phyloP scores from a whole-genome alignment of 768 basidiomycete species.

The Terana coerulea region DNA sequence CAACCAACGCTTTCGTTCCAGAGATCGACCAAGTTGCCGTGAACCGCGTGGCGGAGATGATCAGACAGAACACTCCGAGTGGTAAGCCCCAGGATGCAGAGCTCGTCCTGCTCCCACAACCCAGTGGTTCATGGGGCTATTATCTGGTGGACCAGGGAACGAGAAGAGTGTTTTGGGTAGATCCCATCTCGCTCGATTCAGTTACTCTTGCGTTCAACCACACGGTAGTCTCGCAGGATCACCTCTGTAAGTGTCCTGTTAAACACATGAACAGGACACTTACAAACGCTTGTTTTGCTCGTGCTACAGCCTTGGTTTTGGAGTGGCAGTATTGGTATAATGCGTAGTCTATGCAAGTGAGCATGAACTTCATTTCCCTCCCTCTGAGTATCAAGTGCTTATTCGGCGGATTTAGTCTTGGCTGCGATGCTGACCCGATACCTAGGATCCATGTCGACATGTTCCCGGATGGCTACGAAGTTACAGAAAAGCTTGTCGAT shows the following conservation, averaged over 20 bases:
- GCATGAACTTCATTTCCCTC: background rate
- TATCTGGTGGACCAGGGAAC: background rate
- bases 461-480: conserved; percentile 12
- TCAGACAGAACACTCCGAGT: background rate
- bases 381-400: background rate
- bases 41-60: background rate
- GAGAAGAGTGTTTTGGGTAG: background rate
- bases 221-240: background rate
- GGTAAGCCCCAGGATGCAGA: background rate
- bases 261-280: background rate
- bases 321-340: background rate
- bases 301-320: background rate
- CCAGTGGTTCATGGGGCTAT: background rate
- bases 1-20: background rate
- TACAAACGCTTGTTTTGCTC: background rate
- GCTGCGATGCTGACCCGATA: background rate
- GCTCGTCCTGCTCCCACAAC: background rate
- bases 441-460: conserved; percentile 18
- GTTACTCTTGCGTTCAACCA: background rate
- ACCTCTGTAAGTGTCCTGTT: background rate
- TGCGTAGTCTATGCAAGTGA: background rate
- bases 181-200: background rate
- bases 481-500: background rate
- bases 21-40: background rate
- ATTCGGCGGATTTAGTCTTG: background rate